Evolutionary conservation across 2,329 filamentous ascomycete genomes (phyloP).

Genomic region (Fusarium circinatum): DNA sequence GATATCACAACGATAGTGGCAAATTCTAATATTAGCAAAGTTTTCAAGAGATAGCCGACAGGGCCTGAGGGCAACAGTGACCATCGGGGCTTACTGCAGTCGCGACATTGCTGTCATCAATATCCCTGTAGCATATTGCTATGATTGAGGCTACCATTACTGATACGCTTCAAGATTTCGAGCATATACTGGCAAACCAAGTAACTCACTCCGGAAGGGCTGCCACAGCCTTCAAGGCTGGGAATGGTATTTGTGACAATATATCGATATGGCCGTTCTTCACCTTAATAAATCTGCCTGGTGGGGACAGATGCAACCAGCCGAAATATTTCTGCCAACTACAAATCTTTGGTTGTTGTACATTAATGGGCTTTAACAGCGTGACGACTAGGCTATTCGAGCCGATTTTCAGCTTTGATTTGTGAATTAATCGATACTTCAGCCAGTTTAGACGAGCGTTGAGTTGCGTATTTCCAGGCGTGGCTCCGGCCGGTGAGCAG

Average conservation of each 20-base stretch:
- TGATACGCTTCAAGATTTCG: not conserved
- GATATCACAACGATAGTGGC: slow-evolving; percentile 34
- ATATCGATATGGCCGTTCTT: slow-evolving; percentile 10
- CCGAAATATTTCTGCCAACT: slow-evolving; percentile 6
- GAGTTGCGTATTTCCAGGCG: slow-evolving; percentile 23
- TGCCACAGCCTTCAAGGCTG: not conserved
- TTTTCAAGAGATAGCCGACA: slow-evolving; percentile 26
- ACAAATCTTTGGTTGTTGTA: slow-evolving; percentile 14
- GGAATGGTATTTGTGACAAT: not conserved
- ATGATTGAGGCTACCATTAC: not conserved
- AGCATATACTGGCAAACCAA: not conserved
- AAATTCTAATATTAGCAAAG: slow-evolving; percentile 28
- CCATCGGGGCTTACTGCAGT: slow-evolving; percentile 17
- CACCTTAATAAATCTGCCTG: slow-evolving; percentile 2
- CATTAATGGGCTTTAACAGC: slow-evolving; percentile 29
- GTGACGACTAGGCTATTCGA: not conserved
- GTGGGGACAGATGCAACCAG: slow-evolving; percentile 21
- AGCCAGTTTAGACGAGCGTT: slow-evolving; percentile 4
- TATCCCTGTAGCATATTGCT: slow-evolving; percentile 6
- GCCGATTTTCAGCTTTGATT: not conserved
- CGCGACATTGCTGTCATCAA: slow-evolving; percentile 25
- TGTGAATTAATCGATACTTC: not conserved
- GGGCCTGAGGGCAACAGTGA: not conserved
- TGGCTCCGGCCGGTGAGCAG: slow-evolving; percentile 43
- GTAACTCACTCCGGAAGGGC: not conserved